phyloP scores from a whole-genome alignment of 768 basidiomycete genomes.

The Termitomyces sp. region DNA sequence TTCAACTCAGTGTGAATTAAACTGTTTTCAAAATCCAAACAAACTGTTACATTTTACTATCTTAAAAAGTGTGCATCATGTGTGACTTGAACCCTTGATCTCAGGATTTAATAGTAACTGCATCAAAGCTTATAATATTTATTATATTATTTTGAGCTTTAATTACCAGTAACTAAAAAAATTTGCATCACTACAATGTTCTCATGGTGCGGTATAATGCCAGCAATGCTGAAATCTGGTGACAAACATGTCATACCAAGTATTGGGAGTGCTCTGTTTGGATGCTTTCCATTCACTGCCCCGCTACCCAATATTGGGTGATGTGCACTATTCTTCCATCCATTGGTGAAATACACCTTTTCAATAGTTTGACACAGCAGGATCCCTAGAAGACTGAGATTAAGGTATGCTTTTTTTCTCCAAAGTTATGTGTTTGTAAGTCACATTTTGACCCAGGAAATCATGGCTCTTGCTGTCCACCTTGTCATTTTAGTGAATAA shows the following conservation, averaged over 20 bases:
- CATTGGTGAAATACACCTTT: conserved; percentile 17
- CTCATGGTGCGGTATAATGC: conserved; percentile 12
- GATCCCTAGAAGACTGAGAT: conserved; percentile 4
- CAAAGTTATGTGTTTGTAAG: neutral
- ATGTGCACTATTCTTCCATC: conserved; percentile 18
- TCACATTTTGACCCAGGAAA: neutral
- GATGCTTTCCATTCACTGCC: conserved; percentile 32
- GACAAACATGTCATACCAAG: neutral
- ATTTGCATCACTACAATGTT: neutral
- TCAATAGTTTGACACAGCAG: conserved; percentile 23
- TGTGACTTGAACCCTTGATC: too few species aligned
- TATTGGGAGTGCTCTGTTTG: conserved; percentile 28
- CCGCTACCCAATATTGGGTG: conserved; percentile 24
- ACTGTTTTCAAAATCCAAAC: too few species aligned
- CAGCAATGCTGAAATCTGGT: neutral
- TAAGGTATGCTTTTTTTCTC: neutral
- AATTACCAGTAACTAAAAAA: too few species aligned
- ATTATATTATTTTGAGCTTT: too few species aligned
- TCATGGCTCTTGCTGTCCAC: neutral
- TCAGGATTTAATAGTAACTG: too few species aligned
- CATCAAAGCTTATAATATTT: too few species aligned
- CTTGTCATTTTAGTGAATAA: neutral
- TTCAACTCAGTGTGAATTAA: too few species aligned
- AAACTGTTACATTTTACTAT: too few species aligned
- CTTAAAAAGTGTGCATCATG: too few species aligned